phyloP scores from a whole-genome alignment of 495 filamentous ascomycete genomes.

The Aspergillus kassunensis region DNA sequence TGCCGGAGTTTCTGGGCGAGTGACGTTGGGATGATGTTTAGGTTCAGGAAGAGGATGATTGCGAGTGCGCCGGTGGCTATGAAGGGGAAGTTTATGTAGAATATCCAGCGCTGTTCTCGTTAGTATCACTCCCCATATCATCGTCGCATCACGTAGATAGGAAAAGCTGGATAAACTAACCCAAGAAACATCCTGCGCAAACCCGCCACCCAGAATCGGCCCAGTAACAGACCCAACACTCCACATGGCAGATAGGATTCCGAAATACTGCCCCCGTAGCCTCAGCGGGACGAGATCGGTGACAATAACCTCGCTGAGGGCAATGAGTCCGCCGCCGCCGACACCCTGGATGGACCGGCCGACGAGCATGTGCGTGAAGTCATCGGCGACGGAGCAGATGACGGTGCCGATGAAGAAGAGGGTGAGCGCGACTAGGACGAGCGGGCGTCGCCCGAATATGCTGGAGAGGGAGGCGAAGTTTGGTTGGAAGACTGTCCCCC shows the following conservation, averaged over 20 bases:
- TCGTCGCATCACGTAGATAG: no score
- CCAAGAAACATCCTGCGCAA: slow-evolving; percentile 63
- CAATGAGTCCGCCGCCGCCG: slow-evolving; percentile 68
- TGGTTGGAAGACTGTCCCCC: slow-evolving; percentile 41
- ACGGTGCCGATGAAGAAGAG: slow-evolving; percentile 59
- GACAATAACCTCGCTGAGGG: slow-evolving; percentile 62
- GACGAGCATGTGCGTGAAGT: slow-evolving; percentile 63
- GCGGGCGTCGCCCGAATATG: slow-evolving; percentile 39
- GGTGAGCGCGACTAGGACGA: slow-evolving; percentile 45
- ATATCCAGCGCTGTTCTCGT: slow-evolving; percentile 34
- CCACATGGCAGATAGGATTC: slow-evolving; percentile 55
- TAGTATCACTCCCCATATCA: no score
- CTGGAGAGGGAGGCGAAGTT: slow-evolving; percentile 38
- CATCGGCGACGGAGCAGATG: slow-evolving; percentile 48
- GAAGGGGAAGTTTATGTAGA: slow-evolving; percentile 52
- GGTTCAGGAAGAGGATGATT: slow-evolving; percentile 44
- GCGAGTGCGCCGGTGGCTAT: slow-evolving; percentile 40
- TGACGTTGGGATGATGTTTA: slow-evolving; percentile 22
- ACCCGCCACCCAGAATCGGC: slow-evolving; percentile 65
- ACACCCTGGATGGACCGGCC: slow-evolving; percentile 66
- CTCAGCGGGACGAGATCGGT: slow-evolving; percentile 59
- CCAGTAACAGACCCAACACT: slow-evolving; percentile 63
- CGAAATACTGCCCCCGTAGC: slow-evolving; percentile 45
- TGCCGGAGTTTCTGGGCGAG: slow-evolving; percentile 30
- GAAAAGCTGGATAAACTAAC: slow-evolving; percentile 22